Evolutionary conservation across 2,329 filamentous ascomycete genomes (phyloP), one percentile per base, ranked within the genome.

Genomic region (Geosmithia putterillii): DNA sequence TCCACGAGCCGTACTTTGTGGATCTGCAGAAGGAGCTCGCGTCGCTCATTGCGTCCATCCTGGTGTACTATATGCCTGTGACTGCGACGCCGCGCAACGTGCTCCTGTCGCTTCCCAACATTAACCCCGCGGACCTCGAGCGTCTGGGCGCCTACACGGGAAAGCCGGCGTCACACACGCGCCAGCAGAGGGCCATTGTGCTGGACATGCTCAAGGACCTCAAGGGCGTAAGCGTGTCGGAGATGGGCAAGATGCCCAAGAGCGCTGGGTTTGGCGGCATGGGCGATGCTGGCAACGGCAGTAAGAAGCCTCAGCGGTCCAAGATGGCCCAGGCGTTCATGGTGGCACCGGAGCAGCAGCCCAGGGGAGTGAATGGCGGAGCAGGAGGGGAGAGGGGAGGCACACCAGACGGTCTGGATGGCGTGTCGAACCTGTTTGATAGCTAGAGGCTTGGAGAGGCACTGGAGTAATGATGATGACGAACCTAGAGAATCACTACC

Each of bases 1-100:
- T 98, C 42, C 86, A 96, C 62, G 92, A 98, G 51, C 82, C 87
- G 0, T 95, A 96, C 61, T 98, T 96, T 61, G 89, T 95, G 28
- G 92, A 98, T 52, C 77, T 94, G 48, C 92, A 98, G 55, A 90
- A 89, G 57, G 89, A 98, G 42, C 73, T 98, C 19, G 90, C 88
- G 1, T 76, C 81, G 19, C 71, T 96, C 34, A 95, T 98, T 48
- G 89, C 89, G 0, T 76, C 81, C 4, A 92, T 96, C 47, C 71
- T 95, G 52, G 74, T 83, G 8, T 75, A 84, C 47, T 95, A 95
- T 57, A 76, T 78, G 12, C 68, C 76, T 0, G 62, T 76, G 25
- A 89, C 83, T 7, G 56, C 70, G 7, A 92, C 84, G 1, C 86
- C 89, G 0, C 72, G 80, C 18, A 67, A 79, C 5, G 75, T 96